These are phyloP conservation scores for Trichoderma harzianum DNA, from an alignment of 2,329 filamentous ascomycete genomes.

Conservation along the genomic window DNA sequence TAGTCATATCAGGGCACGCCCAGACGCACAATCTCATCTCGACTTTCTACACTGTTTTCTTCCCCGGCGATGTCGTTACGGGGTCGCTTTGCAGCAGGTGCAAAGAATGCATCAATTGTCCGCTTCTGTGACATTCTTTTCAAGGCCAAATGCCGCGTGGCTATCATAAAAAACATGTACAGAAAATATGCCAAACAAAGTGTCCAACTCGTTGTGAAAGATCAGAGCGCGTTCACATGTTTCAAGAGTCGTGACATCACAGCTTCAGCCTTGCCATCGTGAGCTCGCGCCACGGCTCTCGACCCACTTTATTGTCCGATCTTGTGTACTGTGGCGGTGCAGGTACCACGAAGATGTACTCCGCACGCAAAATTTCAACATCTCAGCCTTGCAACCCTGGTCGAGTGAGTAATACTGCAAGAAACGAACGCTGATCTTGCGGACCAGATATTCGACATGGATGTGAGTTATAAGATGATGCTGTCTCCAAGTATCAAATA, in stretches of 20 bases:
- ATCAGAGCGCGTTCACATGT: not conserved
- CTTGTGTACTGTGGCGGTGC: conserved; percentile 24
- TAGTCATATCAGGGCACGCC: not conserved
- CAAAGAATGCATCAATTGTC: conserved; percentile 68
- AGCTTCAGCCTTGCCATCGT: conserved; percentile 5
- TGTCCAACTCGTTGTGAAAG: not conserved
- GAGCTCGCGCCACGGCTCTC: conserved; percentile 15
- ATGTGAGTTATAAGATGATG: conserved; percentile 27
- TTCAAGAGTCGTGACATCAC: conserved; percentile 24
- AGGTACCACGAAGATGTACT: conserved; percentile 25
- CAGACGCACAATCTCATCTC: conserved; percentile 7
- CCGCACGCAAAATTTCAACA: conserved; percentile 28
- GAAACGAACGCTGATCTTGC: conserved; percentile 23
- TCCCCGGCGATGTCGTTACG: conserved; percentile 15
- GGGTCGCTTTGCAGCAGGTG: conserved; percentile 26
- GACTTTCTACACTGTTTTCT: not conserved
- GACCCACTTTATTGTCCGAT: not conserved
- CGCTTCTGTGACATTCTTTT: conserved; percentile 35
- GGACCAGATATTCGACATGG: conserved; percentile 29
- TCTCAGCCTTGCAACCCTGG: conserved; percentile 30
- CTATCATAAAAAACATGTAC: not conserved
- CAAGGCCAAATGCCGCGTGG: not conserved
- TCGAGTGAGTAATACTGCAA: conserved; percentile 19
- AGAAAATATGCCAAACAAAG: not conserved
- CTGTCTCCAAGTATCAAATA: too few species aligned